Evolutionary conservation across 2,329 filamentous ascomycete species (phyloP).

Genomic region (Cladosporium austrohemisphaericum): DNA sequence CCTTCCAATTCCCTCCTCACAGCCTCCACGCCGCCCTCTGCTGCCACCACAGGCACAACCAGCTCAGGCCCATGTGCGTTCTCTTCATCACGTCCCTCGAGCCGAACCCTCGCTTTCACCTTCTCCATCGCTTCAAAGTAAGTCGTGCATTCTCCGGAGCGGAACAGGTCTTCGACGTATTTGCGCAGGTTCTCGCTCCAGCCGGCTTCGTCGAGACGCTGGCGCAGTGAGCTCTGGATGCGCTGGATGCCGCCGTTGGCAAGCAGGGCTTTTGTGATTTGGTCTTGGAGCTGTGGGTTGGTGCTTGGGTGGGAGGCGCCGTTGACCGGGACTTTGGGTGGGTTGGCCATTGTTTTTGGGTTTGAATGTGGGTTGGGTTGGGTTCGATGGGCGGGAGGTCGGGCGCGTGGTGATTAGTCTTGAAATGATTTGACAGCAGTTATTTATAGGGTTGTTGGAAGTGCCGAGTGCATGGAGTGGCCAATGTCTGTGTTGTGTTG

Average conservation of each 20-base stretch:
- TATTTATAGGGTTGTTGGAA: too few species aligned
- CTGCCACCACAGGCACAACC: constrained; percentile 40
- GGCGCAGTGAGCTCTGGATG: constrained; percentile 53
- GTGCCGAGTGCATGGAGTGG: too few species aligned
- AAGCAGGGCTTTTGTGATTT: constrained; percentile 46
- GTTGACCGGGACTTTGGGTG: constrained; percentile 36
- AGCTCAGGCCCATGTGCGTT: constrained; percentile 30
- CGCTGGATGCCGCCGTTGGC: constrained; percentile 49
- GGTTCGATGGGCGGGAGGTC: neutral
- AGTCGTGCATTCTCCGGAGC: constrained; percentile 54
- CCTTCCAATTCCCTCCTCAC: constrained; percentile 51
- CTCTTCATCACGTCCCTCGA: constrained; percentile 19
- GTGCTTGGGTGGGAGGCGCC: constrained; percentile 39
- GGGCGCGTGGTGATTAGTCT: too few species aligned
- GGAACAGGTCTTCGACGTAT: constrained; percentile 54
- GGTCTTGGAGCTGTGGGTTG: constrained; percentile 32
- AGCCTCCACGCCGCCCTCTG: constrained; percentile 49
- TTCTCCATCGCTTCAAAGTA: constrained; percentile 55
- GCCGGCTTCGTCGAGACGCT: constrained; percentile 54
- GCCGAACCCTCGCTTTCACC: constrained; percentile 41
- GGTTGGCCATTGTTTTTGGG: constrained; percentile 15
- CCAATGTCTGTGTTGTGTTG: too few species aligned
- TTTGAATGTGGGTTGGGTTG: too few species aligned
- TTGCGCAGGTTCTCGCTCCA: constrained; percentile 56
- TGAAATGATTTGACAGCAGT: too few species aligned